Percentiles rank a stretch among this genome's conserved stretches.
Evolutionary conservation across 2,329 filamentous ascomycete genomes (phyloP).

Genomic region (Ophiostoma tasmaniense): DNA sequence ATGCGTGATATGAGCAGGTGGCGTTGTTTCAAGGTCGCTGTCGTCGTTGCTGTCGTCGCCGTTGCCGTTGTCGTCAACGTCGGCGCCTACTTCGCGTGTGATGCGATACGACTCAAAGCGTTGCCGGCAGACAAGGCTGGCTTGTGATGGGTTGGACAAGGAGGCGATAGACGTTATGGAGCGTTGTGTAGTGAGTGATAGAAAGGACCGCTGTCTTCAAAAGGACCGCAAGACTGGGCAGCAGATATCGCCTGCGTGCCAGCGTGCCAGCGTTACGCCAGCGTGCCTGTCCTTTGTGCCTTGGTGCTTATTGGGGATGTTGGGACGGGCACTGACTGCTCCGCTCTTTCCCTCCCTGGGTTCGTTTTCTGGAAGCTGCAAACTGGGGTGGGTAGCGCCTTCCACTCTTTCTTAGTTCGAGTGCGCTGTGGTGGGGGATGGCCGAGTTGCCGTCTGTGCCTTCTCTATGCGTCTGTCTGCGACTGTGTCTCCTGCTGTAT

Average conservation of each 20-base stretch:
- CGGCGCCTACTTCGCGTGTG: not conserved
- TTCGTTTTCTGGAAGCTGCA: not conserved
- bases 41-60: not conserved
- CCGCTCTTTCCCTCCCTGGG: conserved; percentile 1
- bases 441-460: not conserved
- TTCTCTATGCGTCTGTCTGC: not conserved
- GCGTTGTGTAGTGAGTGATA: not conserved
- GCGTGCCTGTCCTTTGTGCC: not conserved
- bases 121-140: not conserved
- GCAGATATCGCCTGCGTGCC: not conserved
- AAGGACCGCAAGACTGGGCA: conserved; percentile 3
- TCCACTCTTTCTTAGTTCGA: no score
- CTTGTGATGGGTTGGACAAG: not conserved
- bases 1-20: not conserved
- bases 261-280: not conserved
- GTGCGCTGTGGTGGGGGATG: no score
- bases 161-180: not conserved
- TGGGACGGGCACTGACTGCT: no score
- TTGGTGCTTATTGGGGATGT: not conserved
- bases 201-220: not conserved
- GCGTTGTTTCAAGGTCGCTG: not conserved
- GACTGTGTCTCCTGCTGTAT: not conserved
- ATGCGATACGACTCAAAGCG: not conserved
- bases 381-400: not conserved
- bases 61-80: not conserved